A percentile compares a stretch with the other conserved stretches of the same genome.
Conservation (phyloP, 2,329 filamentous ascomycete species). For the Huntiella omanensis region DNA sequence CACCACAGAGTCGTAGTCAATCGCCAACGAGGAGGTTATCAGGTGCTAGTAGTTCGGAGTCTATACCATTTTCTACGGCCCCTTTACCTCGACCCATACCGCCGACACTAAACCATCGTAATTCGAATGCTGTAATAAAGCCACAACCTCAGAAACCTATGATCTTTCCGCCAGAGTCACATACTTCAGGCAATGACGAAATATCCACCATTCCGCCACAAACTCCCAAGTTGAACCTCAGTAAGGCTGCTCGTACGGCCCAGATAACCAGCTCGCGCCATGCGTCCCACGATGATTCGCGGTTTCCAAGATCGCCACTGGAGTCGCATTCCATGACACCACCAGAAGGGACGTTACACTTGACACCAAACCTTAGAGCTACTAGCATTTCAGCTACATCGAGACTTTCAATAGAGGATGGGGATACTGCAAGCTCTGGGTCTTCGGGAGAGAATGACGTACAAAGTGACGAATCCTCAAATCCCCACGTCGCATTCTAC, state of each 20-base stretch:
- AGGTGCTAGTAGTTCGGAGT: neutral
- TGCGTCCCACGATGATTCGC: conserved; percentile 2
- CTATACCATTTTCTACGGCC: too few relatives aligned
- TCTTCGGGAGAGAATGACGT: conserved; percentile 3
- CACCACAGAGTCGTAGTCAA: conserved; percentile 4
- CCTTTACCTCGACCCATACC: too few relatives aligned
- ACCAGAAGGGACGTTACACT: too few relatives aligned
- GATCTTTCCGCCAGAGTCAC: conserved; percentile 17
- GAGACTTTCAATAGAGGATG: conserved; percentile 6
- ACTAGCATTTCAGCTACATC: too few relatives aligned
- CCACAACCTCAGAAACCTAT: conserved; percentile 8
- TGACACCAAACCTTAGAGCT: too few relatives aligned
- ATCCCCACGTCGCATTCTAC: neutral
- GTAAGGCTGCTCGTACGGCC: conserved; percentile 3
- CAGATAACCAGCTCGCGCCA: conserved; percentile 1
- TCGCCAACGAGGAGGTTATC: neutral
- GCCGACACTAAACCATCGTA: conserved; percentile 10
- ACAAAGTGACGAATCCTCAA: conserved; percentile 4
- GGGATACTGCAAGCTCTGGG: conserved; percentile 5
- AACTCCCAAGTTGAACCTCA: conserved; percentile 13
- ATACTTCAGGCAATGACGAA: conserved; percentile 16
- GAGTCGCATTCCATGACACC: too few relatives aligned
- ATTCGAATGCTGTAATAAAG: conserved; percentile 14
- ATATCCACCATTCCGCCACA: conserved; percentile 17
- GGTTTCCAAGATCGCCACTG: neutral